Evolutionary conservation across 2,329 filamentous ascomycete species (phyloP).

Genomic region (Rhynchosporium graminicola): DNA sequence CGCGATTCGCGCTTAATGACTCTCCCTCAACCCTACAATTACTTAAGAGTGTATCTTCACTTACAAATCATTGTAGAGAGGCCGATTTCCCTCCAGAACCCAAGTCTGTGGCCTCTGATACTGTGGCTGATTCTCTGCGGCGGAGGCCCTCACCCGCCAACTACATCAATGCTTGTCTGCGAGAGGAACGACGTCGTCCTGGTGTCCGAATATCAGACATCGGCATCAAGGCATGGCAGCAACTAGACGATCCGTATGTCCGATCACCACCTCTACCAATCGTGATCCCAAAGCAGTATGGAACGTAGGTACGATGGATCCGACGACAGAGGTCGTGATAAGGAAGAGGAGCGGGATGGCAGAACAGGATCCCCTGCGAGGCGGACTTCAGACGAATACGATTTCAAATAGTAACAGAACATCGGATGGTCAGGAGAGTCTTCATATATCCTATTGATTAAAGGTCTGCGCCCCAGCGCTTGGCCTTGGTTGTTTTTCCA

Average conservation of each 20-base stretch:
- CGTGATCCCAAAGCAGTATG: neutral
- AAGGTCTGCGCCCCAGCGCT: neutral
- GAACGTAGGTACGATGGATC: neutral
- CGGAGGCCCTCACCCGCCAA: no score
- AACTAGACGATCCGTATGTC: neutral
- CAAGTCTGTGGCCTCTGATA: no score
- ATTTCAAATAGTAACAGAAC: slow-evolving; percentile 1
- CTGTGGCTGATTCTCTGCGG: no score
- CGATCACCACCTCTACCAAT: neutral
- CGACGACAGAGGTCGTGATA: neutral
- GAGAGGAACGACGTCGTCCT: neutral
- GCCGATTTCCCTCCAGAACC: no score
- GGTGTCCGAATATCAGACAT: neutral
- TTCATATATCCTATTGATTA: slow-evolving; percentile 15
- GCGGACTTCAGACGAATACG: slow-evolving; percentile 5
- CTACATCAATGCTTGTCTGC: no score
- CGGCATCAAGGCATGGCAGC: neutral
- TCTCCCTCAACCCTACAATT: neutral
- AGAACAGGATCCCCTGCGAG: neutral
- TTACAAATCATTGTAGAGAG: neutral
- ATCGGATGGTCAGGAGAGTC: neutral
- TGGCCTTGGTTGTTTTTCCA: slow-evolving; percentile 10
- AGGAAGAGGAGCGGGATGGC: neutral
- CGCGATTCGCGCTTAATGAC: neutral
- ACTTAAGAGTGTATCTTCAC: neutral